Conservation (phyloP, 148 eudicot species). For the Vaccinium vitisidaea region DNA sequence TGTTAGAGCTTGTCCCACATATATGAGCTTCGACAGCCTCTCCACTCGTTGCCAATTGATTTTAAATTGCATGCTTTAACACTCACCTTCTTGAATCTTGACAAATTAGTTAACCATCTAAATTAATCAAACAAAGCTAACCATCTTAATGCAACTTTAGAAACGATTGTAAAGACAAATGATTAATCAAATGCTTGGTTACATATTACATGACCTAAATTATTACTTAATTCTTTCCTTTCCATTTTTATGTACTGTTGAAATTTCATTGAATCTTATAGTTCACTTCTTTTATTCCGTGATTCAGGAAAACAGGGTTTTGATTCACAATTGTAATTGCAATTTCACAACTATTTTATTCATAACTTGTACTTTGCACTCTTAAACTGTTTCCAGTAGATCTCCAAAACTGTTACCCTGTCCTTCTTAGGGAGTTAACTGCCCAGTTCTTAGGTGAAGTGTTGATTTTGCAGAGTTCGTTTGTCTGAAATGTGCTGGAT, state of each 20-base stretch:
- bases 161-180: background rate
- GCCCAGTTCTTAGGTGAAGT: background rate
- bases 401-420: background rate
- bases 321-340: background rate
- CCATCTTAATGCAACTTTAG: background rate
- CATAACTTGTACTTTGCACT: background rate
- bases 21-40: background rate
- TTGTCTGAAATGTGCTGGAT: constrained; percentile 2
- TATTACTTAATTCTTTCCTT: background rate
- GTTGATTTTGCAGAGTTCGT: background rate
- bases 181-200: background rate
- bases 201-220: background rate
- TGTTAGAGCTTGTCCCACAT: background rate
- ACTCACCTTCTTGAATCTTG: background rate
- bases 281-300: background rate
- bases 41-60: background rate
- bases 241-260: background rate
- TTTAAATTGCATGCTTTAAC: background rate
- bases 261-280: background rate
- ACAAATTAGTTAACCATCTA: background rate
- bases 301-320: constrained; percentile 3
- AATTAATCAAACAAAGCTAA: background rate
- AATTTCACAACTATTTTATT: background rate
- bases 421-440: background rate
- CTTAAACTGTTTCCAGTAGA: background rate